phyloP scores from a whole-genome alignment of 257 asterid genomes.

The Petrea volubilis region DNA sequence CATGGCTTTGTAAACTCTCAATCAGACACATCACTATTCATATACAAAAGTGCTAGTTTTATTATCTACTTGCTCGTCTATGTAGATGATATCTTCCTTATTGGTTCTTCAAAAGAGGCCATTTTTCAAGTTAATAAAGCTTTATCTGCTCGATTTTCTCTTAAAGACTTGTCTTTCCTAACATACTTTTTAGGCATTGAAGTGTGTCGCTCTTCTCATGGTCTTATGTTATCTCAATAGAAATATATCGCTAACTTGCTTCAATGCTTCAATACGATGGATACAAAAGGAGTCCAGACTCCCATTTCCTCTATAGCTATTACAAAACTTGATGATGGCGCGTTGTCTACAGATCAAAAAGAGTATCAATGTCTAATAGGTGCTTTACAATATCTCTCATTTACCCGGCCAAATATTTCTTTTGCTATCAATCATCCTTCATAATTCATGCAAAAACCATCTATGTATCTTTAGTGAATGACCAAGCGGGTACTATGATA shows the following conservation, averaged over 20 bases:
- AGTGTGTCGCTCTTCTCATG: neutral
- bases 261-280: neutral
- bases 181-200: neutral
- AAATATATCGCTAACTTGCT: neutral
- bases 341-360: neutral
- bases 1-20: too few species aligned
- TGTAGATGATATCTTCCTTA: too few species aligned
- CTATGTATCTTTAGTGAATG: neutral
- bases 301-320: neutral
- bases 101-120: neutral
- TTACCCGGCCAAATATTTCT: neutral
- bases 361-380: neutral
- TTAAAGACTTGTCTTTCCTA: too few species aligned
- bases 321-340: neutral
- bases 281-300: neutral
- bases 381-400: neutral
- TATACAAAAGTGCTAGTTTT: too few species aligned
- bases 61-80: too few species aligned
- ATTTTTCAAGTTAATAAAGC: neutral
- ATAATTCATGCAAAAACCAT: neutral
- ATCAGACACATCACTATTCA: too few species aligned
- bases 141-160: neutral
- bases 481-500: neutral
- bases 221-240: neutral
- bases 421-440: neutral